Base-by-base conservation (phyloP, 345 rosid genomes). In the Nephelium lappaceum region DNA sequence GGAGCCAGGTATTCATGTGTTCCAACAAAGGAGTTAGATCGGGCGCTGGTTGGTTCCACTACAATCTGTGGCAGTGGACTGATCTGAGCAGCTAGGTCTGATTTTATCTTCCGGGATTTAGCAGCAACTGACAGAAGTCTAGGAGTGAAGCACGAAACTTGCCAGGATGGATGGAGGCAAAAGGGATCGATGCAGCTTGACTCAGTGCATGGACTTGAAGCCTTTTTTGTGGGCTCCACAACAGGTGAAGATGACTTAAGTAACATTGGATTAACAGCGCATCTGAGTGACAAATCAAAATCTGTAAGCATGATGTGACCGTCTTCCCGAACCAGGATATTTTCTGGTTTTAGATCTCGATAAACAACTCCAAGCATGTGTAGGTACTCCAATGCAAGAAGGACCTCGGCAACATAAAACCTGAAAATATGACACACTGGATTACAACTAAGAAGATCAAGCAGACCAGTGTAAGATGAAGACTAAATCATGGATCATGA, bases 241-340 rank as follows among this genome's bases (percentile, higher is more conserved):
- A 76, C 81, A 47, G 92, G 88, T 65, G 86, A 78, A 74, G 92
- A 73, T 47, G 92, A 80, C 49, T 86, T 81, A 24, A 92, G 73
- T 68, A 89, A 53, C 38, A 85, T 79, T 2, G 93, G 90, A 77
- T 83, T 87, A 62, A 75, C 93, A 6, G 90, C 70, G 82, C 92
- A 87, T 77, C 90, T 81, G 58, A 92, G 91, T 43, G 97, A 91
- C 76, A 92, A 81, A 84, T 92, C 97, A 74, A 92, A 92, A 87
- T 92, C 95, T 11, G 95, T 81, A 77, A 92, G 94, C 97, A 92
- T 92, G 60, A 92, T 92, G 82, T 91, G 97, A n/a, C 97, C 97
- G 18, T 92, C 93, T 81, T 92, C 97, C 67, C 97, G 78, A 73
- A 91, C 93, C 72, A 92, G 86, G 71, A 92, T 85, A 74, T 92